Conservation (phyloP, 1,139 yeast genomes). For the Scheffersomyces insectosa region DNA sequence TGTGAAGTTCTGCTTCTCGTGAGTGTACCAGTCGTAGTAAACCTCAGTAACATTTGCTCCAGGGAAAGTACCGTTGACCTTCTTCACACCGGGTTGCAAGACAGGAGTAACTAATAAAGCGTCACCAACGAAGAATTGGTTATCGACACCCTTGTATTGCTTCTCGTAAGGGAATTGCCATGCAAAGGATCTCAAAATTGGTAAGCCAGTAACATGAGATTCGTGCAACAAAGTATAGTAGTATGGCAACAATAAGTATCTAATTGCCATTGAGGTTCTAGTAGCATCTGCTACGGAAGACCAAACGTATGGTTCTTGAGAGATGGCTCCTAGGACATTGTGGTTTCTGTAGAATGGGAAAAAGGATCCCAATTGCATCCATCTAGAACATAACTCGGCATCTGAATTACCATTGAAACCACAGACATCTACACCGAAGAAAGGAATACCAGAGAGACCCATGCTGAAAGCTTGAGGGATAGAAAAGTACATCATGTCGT, state of each 20-base stretch:
- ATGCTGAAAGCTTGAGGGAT: slow-evolving; percentile 23
- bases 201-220: slow-evolving; percentile 22
- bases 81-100: slow-evolving; percentile 20
- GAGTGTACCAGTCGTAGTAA: slow-evolving; percentile 37
- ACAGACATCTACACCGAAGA: slow-evolving; percentile 25
- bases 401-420: slow-evolving; percentile 25
- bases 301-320: slow-evolving; percentile 26
- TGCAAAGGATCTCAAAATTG: slow-evolving; percentile 20
- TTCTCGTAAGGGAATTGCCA: slow-evolving; percentile 22
- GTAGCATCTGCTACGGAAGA: slow-evolving; percentile 19
- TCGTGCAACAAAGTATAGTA: slow-evolving; percentile 22
- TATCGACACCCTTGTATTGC: slow-evolving; percentile 17
- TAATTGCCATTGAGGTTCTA: slow-evolving; percentile 18
- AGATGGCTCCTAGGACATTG: slow-evolving; percentile 19
- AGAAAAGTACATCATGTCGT: slow-evolving; percentile 20
- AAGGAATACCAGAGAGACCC: slow-evolving; percentile 23
- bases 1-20: slow-evolving; percentile 17
- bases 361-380: slow-evolving; percentile 27
- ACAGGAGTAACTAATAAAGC: slow-evolving; percentile 26
- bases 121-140: slow-evolving; percentile 25
- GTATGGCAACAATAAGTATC: slow-evolving; percentile 23
- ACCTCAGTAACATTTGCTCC: slow-evolving; percentile 18
- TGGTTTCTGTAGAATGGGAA: slow-evolving; percentile 27
- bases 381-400: slow-evolving; percentile 23
- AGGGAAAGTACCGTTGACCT: slow-evolving; percentile 28